A percentile compares a stretch with the other conserved stretches of the same genome.
Evolutionary conservation across 495 filamentous ascomycete genomes (phyloP).

Genomic region (Neurospora sp.): DNA sequence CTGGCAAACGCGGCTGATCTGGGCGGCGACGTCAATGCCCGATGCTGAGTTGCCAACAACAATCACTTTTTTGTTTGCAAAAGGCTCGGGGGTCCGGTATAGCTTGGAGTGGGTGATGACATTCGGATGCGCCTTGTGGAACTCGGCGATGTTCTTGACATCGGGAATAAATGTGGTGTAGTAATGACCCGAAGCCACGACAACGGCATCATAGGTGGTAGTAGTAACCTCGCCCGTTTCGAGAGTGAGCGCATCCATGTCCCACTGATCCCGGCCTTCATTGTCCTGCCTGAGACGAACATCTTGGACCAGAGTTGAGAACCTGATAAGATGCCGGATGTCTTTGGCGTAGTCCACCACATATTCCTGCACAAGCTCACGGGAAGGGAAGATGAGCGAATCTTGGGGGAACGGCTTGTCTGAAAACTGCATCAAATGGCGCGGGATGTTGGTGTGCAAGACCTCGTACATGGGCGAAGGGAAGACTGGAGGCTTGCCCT

Average conservation of each 20-base stretch:
- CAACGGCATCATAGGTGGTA: conserved; percentile 62
- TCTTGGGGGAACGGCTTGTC: conserved; percentile 55
- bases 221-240: conserved; percentile 28
- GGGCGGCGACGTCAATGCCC: conserved; percentile 67
- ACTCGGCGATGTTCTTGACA: conserved; percentile 28
- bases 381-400: conserved; percentile 59
- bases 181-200: conserved; percentile 80
- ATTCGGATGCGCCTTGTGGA: conserved; percentile 50
- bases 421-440: conserved; percentile 69
- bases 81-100: conserved; percentile 54
- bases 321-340: conserved; percentile 37
- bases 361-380: conserved; percentile 60
- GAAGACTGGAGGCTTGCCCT: conserved; percentile 38
- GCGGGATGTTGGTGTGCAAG: conserved; percentile 81
- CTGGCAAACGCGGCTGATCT: conserved; percentile 47
- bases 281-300: conserved; percentile 16
- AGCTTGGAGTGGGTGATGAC: conserved; percentile 72
- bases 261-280: conserved; percentile 31
- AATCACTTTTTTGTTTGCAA: conserved; percentile 44
- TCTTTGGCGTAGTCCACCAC: conserved; percentile 62
- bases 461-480: conserved; percentile 67
- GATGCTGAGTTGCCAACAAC: conserved; percentile 73
- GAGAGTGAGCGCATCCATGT: conserved; percentile 43
- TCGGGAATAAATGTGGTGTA: conserved; percentile 59
- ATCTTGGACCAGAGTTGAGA: conserved; percentile 32